Evolutionary conservation across 148 eudicot species (phyloP).

Genomic region (Nepenthes mirabilis): DNA sequence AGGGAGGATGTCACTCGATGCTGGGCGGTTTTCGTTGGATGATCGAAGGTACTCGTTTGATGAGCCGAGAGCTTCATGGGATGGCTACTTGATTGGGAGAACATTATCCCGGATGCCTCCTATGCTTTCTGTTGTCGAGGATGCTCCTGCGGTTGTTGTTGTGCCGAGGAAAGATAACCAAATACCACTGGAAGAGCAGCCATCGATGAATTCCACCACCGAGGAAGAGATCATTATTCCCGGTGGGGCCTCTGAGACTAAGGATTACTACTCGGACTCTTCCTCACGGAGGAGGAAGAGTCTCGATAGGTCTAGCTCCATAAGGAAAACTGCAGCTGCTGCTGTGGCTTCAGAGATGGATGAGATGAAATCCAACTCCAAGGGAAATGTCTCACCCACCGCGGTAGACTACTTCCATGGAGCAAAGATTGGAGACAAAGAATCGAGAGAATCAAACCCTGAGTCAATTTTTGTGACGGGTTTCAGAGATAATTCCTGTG

Average conservation of each 20-base stretch:
- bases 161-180: conserved; percentile 49
- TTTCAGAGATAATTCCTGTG: conserved; percentile 39
- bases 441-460: conserved; percentile 37
- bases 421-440: conserved; percentile 21
- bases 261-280: conserved; percentile 75
- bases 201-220: not conserved
- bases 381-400: conserved; percentile 41
- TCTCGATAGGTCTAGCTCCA: conserved; percentile 47
- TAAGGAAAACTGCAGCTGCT: conserved; percentile 74
- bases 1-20: conserved; percentile 11
- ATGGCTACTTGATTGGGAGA: conserved; percentile 63
- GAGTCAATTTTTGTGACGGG: conserved; percentile 70
- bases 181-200: conserved; percentile 50
- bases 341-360: conserved; percentile 75
- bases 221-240: conserved; percentile 21
- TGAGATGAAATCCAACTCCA: conserved; percentile 37
- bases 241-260: conserved; percentile 39
- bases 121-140: conserved; percentile 78
- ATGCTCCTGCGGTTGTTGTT: conserved; percentile 24
- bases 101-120: conserved; percentile 58
- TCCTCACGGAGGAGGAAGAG: conserved; percentile 68
- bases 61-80: conserved; percentile 96
- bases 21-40: conserved; percentile 59
- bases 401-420: conserved; percentile 27
- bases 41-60: conserved; percentile 75